Base-by-base conservation (phyloP, 2,329 filamentous ascomycete genomes). In the Colletotrichum sansevieriae region DNA sequence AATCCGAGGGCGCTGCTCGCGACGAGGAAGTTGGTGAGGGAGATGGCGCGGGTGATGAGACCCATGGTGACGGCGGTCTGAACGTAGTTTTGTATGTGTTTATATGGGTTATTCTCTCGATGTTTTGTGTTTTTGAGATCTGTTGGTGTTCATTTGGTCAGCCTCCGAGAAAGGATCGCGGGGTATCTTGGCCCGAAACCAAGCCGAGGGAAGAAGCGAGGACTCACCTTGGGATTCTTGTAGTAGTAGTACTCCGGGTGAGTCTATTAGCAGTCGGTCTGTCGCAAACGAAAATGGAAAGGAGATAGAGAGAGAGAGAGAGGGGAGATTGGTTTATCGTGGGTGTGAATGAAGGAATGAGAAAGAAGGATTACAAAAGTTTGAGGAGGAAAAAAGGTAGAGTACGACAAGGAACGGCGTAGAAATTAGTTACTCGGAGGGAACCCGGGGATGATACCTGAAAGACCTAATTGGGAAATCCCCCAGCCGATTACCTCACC, bases 1-100 rank as follows among this genome's bases (percentile, higher is more conserved):
- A 92, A 92, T 41, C 82, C 82, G 39, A 92, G 82, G 0, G 90
- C 90, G 4, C 88, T 90, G 35, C 84, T 85, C 61, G 89, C 90
- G 69, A 92, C 87, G 71, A 85, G 75, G 75, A 92, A 92, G 80
- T 92, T 91, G 70, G 87, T 89, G 70, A 90, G 72, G 11, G 88
- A 90, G 71, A 91, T 81, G 58, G 78, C 73, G 57, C 83, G 80
- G 12, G 83, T 84, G 72, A 83, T 74, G 39, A 77, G 73, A 74
- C 76, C 77, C 58, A 72, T 77, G 72, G 35, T 54, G 57, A 35
- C 61, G 46, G 55, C 33, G 25, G 15, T 15, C 37, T 55, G 2
- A 20, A n/a, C n/a, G 9, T 9, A 25, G 29, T 60, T 7, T 60
- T 15, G 43, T 44, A 13, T 43, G n/a, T 33, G 35, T 44, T 22